Evolutionary conservation across 768 basidiomycete genomes (phyloP).

Genomic region (Suillus americanus): DNA sequence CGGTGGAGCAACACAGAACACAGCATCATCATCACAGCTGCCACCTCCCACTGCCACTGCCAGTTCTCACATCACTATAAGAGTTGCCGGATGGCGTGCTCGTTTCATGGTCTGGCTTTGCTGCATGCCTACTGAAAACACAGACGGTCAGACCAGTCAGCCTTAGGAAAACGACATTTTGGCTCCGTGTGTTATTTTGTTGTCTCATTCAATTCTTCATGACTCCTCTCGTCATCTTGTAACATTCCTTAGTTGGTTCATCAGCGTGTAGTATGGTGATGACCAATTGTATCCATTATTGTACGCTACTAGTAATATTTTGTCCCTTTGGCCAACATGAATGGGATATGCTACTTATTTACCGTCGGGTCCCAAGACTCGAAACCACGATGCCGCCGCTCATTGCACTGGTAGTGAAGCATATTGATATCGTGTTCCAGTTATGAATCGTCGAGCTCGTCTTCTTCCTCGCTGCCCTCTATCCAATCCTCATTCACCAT

Average conservation of each 20-base stretch:
- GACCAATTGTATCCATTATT: background rate
- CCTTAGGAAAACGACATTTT: background rate
- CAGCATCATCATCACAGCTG: background rate
- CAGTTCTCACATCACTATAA: background rate
- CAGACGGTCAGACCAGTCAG: background rate
- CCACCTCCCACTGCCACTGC: background rate
- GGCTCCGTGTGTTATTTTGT: background rate
- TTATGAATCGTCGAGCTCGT: slow-evolving; percentile 49
- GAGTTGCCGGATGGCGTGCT: background rate
- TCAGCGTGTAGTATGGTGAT: background rate
- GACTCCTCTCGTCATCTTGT: background rate
- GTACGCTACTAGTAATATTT: background rate
- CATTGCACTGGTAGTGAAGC: background rate
- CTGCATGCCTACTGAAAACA: background rate
- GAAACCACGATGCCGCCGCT: background rate
- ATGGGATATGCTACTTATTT: background rate
- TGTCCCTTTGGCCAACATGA: background rate
- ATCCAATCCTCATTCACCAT: slow-evolving; percentile 58
- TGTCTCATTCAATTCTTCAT: background rate
- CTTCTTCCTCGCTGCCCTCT: slow-evolving; percentile 36
- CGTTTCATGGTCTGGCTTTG: background rate
- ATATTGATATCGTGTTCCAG: background rate
- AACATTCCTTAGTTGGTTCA: background rate
- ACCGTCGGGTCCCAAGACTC: no score
- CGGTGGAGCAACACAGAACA: background rate